These are phyloP conservation scores for Craterostigma plantagineum DNA, from an alignment of 257 asterid genomes.

Conservation along the genomic window DNA sequence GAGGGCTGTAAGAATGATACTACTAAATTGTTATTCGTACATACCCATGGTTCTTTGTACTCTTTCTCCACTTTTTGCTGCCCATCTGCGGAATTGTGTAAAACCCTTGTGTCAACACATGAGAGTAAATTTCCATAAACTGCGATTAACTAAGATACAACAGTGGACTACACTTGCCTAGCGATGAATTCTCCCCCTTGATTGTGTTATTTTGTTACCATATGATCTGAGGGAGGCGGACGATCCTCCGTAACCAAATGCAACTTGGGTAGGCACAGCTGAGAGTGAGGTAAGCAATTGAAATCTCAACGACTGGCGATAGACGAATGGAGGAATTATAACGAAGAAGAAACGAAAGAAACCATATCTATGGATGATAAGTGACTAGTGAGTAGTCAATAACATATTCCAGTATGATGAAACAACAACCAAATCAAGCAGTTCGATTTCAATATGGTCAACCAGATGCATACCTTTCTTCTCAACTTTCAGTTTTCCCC, in stretches of 20 bases:
- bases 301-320: slow-evolving; percentile 4
- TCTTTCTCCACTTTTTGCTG: slow-evolving; percentile 31
- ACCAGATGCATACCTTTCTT: slow-evolving; percentile 33
- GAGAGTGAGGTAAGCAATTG: too few relatives aligned
- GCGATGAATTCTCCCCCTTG: slow-evolving; percentile 13
- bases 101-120: slow-evolving; percentile 8
- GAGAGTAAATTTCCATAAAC: background rate
- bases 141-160: slow-evolving; percentile 3
- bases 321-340: background rate
- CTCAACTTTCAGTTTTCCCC: slow-evolving; percentile 34
- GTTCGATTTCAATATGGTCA: background rate
- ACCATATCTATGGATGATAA: background rate
- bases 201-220: slow-evolving; percentile 12
- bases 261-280: slow-evolving; percentile 32
- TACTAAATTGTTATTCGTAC: slow-evolving; percentile 10
- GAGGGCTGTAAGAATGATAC: slow-evolving; percentile 1
- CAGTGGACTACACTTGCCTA: slow-evolving; percentile 25
- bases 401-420: background rate
- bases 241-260: slow-evolving; percentile 46
- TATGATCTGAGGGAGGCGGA: slow-evolving; percentile 25
- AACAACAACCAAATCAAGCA: background rate
- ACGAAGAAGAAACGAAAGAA: background rate
- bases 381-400: background rate
- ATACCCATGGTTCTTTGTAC: slow-evolving; percentile 85
- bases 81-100: slow-evolving; percentile 30